Percentiles rank a stretch among this genome's conserved stretches.
Conservation (phyloP, 1,284 basidiomycete species). For the Anthracocystis walkeri region DNA sequence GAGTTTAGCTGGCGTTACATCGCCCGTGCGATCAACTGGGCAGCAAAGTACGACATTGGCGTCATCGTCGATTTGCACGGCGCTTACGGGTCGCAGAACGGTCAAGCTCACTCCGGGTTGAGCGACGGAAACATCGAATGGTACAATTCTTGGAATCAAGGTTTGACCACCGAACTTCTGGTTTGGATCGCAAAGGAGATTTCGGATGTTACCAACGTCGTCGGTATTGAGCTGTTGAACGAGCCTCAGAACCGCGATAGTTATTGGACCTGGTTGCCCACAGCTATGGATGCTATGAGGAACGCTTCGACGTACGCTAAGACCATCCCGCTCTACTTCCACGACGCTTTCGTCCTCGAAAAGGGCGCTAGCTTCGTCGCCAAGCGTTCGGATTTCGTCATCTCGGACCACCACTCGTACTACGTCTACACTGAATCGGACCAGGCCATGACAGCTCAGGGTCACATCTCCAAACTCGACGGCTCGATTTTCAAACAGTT, state of each 20-base stretch:
- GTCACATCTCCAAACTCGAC: constrained; percentile 62
- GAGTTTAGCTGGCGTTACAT: constrained; percentile 75
- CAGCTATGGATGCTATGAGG: constrained; percentile 75
- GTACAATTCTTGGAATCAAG: constrained; percentile 72
- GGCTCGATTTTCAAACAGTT: constrained; percentile 50
- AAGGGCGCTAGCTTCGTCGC: constrained; percentile 75
- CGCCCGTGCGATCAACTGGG: constrained; percentile 78
- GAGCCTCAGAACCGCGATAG: constrained; percentile 73
- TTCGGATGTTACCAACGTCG: constrained; percentile 77
- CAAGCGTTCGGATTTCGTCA: constrained; percentile 77
- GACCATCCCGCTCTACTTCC: constrained; percentile 78
- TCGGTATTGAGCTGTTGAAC: constrained; percentile 81
- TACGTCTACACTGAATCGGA: constrained; percentile 73
- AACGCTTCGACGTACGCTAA: constrained; percentile 72
- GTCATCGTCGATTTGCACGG: constrained; percentile 83
- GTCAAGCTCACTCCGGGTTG: constrained; percentile 80
- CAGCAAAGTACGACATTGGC: constrained; percentile 76
- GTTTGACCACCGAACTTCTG: constrained; percentile 76
- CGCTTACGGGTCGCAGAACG: constrained; percentile 76
- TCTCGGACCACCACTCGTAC: constrained; percentile 80
- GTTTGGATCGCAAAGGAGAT: constrained; percentile 75
- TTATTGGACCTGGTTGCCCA: constrained; percentile 65
- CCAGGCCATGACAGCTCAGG: constrained; percentile 50
- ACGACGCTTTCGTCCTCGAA: constrained; percentile 79
- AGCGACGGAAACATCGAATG: constrained; percentile 77